Conservation (phyloP, 2,329 filamentous ascomycete genomes). For the Ophiostoma perfectum region DNA sequence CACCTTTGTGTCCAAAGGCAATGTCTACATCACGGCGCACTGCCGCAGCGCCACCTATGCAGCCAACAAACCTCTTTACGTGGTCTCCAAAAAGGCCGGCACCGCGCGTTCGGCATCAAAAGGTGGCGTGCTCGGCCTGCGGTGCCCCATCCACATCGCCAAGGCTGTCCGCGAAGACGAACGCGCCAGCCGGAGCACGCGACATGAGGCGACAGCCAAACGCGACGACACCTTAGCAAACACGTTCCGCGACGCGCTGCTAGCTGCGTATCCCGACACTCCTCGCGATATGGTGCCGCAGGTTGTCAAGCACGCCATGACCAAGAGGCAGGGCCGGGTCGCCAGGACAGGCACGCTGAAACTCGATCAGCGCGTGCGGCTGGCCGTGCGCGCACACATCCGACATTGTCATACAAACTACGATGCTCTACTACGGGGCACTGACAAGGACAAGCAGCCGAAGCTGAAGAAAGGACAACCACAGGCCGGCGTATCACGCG, state of each 20-base stretch:
- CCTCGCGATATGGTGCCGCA: conserved; percentile 34
- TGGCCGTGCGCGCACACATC: conserved; percentile 47
- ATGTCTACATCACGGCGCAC: conserved; percentile 39
- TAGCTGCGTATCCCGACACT: conserved; percentile 38
- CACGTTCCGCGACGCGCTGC: conserved; percentile 35
- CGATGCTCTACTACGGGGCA: conserved; percentile 35
- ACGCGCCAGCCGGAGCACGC: conserved; percentile 31
- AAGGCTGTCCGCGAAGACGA: conserved; percentile 32
- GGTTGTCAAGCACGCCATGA: conserved; percentile 38
- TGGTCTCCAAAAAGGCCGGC: conserved; percentile 30
- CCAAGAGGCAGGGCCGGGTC: conserved; percentile 44
- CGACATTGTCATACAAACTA: conserved; percentile 46
- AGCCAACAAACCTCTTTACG: conserved; percentile 34
- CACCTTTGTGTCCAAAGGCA: conserved; percentile 39
- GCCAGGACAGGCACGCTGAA: conserved; percentile 40
- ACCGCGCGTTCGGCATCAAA: conserved; percentile 12
- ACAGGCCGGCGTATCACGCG: conserved; percentile 12
- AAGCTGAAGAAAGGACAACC: neutral
- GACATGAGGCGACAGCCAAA: conserved; percentile 33
- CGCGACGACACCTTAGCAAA: conserved; percentile 35
- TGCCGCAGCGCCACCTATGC: conserved; percentile 38
- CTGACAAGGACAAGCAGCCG: conserved; percentile 3
- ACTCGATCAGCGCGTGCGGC: conserved; percentile 37
- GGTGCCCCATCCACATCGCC: conserved; percentile 36
- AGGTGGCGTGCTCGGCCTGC: conserved; percentile 34